A percentile compares a stretch with the other conserved stretches of the same genome.
These are phyloP conservation scores for Ustilago nuda DNA, from an alignment of 1,284 basidiomycete genomes.

Conservation along the genomic window DNA sequence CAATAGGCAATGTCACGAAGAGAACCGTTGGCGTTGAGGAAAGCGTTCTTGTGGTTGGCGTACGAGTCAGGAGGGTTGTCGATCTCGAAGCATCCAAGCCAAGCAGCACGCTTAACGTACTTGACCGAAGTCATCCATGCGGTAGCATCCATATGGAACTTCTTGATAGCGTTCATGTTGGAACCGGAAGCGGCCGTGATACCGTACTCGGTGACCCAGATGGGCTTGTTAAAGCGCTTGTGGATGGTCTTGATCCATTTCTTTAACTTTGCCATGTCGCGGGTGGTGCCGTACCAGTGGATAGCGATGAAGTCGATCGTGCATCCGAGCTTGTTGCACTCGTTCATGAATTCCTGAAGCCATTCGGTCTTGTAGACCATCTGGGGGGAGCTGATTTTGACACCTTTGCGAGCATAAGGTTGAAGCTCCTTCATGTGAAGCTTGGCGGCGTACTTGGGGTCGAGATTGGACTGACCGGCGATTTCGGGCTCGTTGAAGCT, in stretches of 20 bases:
- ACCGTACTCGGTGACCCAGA: constrained; percentile 69
- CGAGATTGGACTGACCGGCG: constrained; percentile 57
- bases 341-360: constrained; percentile 62
- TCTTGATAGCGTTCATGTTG: constrained; percentile 48
- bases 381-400: constrained; percentile 65
- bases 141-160: constrained; percentile 60
- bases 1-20: constrained; percentile 58
- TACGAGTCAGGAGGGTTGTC: constrained; percentile 61
- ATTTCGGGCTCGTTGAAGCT: constrained; percentile 67
- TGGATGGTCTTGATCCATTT: constrained; percentile 59
- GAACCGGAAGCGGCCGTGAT: constrained; percentile 56
- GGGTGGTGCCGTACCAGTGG: constrained; percentile 66
- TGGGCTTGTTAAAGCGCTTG: constrained; percentile 54
- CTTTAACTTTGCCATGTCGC: constrained; percentile 57
- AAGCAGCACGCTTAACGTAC: constrained; percentile 65
- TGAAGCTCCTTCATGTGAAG: constrained; percentile 62
- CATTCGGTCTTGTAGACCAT: constrained; percentile 65
- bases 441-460: constrained; percentile 56
- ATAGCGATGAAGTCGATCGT: constrained; percentile 65
- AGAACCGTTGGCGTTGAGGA: constrained; percentile 57
- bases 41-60: constrained; percentile 63
- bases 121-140: constrained; percentile 48
- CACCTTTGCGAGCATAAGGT: constrained; percentile 62
- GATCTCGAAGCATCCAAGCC: constrained; percentile 65
- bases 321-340: constrained; percentile 60